Percentiles rank a stretch among this genome's conserved stretches.
phyloP scores from a whole-genome alignment of 306 rosid species.

The Acacia acuminata region DNA sequence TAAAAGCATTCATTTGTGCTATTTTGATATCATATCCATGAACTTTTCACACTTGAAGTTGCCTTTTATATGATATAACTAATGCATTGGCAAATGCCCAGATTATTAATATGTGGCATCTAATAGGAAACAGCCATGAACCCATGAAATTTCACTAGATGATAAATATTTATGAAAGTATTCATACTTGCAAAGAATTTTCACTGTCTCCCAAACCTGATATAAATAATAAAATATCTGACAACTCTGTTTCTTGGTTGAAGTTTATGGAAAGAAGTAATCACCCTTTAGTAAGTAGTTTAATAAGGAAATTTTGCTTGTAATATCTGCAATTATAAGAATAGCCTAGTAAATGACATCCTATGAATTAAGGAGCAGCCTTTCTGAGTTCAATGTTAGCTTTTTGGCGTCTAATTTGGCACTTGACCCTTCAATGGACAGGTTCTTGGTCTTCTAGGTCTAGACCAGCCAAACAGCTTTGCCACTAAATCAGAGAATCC shows the following conservation, averaged over 20 bases:
- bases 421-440: slow-evolving; percentile 46
- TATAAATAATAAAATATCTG: background rate
- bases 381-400: background rate
- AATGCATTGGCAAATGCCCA: background rate
- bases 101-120: background rate
- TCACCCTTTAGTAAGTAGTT: background rate
- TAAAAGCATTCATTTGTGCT: background rate
- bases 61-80: background rate
- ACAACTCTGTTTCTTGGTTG: slow-evolving; percentile 1
- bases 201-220: background rate
- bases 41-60: background rate
- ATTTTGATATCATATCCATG: background rate
- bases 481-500: slow-evolving; percentile 51
- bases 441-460: slow-evolving; percentile 83
- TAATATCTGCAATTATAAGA: slow-evolving; percentile 10
- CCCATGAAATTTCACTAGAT: background rate
- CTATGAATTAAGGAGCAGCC: slow-evolving; percentile 9
- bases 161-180: background rate
- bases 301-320: background rate
- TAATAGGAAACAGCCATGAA: background rate
- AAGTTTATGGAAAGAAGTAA: background rate
- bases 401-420: slow-evolving; percentile 9
- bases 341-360: background rate
- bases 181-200: background rate
- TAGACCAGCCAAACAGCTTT: slow-evolving; percentile 51